phyloP scores from a whole-genome alignment of 2,329 filamentous ascomycete species.

The Colletotrichum gloeosporioides region DNA sequence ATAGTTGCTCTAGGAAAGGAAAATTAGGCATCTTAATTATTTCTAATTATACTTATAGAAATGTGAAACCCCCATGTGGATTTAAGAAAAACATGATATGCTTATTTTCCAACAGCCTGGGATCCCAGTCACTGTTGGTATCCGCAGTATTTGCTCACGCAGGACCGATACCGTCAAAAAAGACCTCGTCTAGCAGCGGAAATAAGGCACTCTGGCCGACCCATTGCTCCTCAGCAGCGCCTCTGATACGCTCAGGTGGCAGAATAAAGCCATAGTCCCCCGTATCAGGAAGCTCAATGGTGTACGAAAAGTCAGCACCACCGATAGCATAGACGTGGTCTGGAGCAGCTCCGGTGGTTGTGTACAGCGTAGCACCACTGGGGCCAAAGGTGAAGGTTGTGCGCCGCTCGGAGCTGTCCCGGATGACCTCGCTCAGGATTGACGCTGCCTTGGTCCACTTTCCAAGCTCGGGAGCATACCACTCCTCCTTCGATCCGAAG shows the following conservation, averaged over 20 bases:
- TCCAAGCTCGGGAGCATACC: slow-evolving; percentile 41
- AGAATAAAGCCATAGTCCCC: slow-evolving; percentile 42
- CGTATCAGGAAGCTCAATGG: slow-evolving; percentile 40
- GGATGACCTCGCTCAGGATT: slow-evolving; percentile 33
- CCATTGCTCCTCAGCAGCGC: slow-evolving; percentile 40
- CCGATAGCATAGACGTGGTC: slow-evolving; percentile 32
- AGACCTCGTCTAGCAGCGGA: slow-evolving; percentile 35
- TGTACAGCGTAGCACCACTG: slow-evolving; percentile 42
- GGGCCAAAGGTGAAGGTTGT: slow-evolving; percentile 41
- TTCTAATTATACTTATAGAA: accelerated
- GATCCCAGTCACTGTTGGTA: not conserved
- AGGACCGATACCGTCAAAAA: slow-evolving; percentile 36
- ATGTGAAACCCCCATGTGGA: not conserved
- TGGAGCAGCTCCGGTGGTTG: slow-evolving; percentile 33
- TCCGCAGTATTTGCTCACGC: not conserved
- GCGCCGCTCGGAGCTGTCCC: slow-evolving; percentile 36
- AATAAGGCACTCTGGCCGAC: slow-evolving; percentile 37
- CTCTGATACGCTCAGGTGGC: slow-evolving; percentile 39
- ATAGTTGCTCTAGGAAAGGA: accelerated
- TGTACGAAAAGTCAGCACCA: slow-evolving; percentile 42
- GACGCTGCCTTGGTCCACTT: slow-evolving; percentile 43
- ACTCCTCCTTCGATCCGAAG: slow-evolving; percentile 50
- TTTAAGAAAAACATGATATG: not conserved
- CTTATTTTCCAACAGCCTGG: accelerated
- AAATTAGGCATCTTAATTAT: accelerated